Conservation (phyloP, 768 basidiomycete genomes). For the Roridomyces roridus region DNA sequence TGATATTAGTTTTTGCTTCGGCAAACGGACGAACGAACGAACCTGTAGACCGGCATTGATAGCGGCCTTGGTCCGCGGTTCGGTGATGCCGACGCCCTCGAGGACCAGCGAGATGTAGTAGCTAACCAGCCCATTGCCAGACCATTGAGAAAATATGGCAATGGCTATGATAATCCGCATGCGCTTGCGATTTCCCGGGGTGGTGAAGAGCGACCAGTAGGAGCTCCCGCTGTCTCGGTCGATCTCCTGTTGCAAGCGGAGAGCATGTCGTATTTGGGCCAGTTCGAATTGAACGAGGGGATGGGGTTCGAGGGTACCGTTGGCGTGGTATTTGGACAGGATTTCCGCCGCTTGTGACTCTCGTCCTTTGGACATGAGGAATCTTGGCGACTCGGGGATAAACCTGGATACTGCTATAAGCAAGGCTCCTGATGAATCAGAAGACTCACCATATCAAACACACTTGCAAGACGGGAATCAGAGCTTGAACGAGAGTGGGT, state of each 20-base stretch:
- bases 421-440: neutral
- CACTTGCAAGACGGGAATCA: constrained; percentile 62
- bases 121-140: constrained; percentile 63
- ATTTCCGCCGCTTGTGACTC: constrained; percentile 65
- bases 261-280: constrained; percentile 73
- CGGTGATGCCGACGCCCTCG: constrained; percentile 64
- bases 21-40: too few relatives aligned
- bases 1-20: neutral
- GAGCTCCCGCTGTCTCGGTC: constrained; percentile 45
- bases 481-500: constrained; percentile 67
- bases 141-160: constrained; percentile 79
- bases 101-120: constrained; percentile 78
- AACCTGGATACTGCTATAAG: constrained; percentile 46
- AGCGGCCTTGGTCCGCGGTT: constrained; percentile 56
- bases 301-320: constrained; percentile 61
- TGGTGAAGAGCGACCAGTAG: constrained; percentile 60
- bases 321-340: constrained; percentile 77
- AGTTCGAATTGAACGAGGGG: constrained; percentile 63
- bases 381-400: constrained; percentile 73
- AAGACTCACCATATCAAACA: constrained; percentile 53
- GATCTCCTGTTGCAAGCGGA: constrained; percentile 65
- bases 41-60: constrained; percentile 73
- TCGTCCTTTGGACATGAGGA: constrained; percentile 66
- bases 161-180: constrained; percentile 73
- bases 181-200: constrained; percentile 70